Conservation (phyloP, 768 basidiomycete species). For the Astraeus odoratus region DNA sequence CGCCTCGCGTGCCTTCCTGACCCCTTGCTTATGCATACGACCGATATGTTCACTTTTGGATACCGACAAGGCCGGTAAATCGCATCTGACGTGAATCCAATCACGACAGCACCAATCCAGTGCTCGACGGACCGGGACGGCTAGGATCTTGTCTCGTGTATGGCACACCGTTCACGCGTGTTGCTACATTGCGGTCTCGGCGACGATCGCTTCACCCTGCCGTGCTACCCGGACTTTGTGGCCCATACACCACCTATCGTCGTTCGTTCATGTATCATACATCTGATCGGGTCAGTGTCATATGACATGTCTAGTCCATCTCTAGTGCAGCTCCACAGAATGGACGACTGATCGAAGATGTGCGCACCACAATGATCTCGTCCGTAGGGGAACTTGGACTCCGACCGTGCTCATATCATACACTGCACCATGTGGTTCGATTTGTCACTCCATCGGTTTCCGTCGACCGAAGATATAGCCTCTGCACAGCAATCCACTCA, state of each 20-base stretch:
- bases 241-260: not conserved
- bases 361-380: not conserved
- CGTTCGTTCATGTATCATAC: not conserved
- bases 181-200: not conserved
- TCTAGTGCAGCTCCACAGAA: not conserved
- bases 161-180: conserved; percentile 19
- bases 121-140: no score
- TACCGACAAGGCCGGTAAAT: no score
- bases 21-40: no score
- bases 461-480: not conserved
- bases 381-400: not conserved
- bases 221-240: not conserved
- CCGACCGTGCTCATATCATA: no score
- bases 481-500: not conserved
- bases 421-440: no score
- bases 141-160: conserved; percentile 4
- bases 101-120: conserved; percentile 3
- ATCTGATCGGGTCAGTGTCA: no score
- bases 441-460: not conserved
- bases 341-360: not conserved
- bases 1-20: no score
- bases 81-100: no score
- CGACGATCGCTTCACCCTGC: not conserved
- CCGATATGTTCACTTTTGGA: no score
- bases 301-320: not conserved